Evolutionary conservation across 2,329 filamentous ascomycete species (phyloP).

Genomic region (Scedosporium boydii): DNA sequence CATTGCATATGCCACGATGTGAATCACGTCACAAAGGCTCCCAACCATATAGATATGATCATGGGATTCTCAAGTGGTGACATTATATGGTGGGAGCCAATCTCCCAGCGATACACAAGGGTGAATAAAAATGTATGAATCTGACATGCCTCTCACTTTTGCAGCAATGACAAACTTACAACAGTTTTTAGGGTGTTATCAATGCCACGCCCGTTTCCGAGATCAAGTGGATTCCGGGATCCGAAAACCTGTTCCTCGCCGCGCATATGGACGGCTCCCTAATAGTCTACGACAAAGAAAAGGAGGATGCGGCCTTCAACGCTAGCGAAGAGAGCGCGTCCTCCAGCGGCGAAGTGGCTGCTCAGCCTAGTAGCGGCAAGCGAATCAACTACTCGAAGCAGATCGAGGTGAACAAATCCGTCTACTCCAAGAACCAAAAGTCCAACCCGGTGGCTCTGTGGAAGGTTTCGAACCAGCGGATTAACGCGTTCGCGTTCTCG

Average conservation of each 20-base stretch:
- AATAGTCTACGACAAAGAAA: conserved; percentile 95
- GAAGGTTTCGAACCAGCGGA: conserved; percentile 84
- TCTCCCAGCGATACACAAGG: conserved; percentile 89
- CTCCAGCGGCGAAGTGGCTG: conserved; percentile 16
- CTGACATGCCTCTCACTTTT: not conserved
- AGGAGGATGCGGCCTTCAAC: conserved; percentile 74
- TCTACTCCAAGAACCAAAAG: conserved; percentile 89
- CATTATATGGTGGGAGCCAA: conserved; percentile 97
- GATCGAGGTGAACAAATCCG: conserved; percentile 70
- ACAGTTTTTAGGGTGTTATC: conserved; percentile 68
- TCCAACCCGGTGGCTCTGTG: conserved; percentile 85
- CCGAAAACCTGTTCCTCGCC: conserved; percentile 85
- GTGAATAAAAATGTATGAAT: conserved; percentile 81
- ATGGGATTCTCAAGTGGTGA: conserved; percentile 96
- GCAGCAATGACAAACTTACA: not conserved
- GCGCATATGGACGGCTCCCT: conserved; percentile 86
- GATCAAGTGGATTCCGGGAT: conserved; percentile 89
- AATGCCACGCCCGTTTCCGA: conserved; percentile 77
- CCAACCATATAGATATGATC: conserved; percentile 76
- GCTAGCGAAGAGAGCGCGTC: conserved; percentile 51
- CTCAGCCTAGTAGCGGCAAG: conserved; percentile 18
- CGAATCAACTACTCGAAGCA: conserved; percentile 5
- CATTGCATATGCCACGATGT: conserved; percentile 93
- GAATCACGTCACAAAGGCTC: conserved; percentile 70
- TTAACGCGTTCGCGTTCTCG: conserved; percentile 87